These are phyloP conservation scores for Ascosphaera aggregata DNA, from an alignment of 2,329 filamentous ascomycete species.

Conservation along the genomic window DNA sequence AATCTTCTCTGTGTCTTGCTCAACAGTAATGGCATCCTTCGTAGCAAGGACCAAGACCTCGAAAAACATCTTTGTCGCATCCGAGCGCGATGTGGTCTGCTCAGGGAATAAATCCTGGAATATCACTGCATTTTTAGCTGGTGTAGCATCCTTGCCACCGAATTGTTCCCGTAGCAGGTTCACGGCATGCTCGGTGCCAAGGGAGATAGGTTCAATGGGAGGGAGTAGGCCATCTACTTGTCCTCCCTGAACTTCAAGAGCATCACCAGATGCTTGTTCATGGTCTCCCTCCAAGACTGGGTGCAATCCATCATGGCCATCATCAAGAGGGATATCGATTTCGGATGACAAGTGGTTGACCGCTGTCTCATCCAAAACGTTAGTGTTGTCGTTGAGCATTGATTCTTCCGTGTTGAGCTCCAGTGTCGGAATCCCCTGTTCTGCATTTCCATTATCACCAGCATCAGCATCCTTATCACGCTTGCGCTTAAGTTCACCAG, in stretches of 20 bases:
- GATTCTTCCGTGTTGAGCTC: slow-evolving; percentile 44
- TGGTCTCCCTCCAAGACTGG: slow-evolving; percentile 10
- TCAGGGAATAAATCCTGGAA: slow-evolving; percentile 88
- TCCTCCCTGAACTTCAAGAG: slow-evolving; percentile 23
- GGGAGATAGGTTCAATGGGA: slow-evolving; percentile 62
- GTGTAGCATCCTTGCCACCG: slow-evolving; percentile 39
- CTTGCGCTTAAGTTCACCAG: slow-evolving; percentile 77
- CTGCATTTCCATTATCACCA: slow-evolving; percentile 42
- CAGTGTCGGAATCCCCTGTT: slow-evolving; percentile 37
- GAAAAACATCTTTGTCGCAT: slow-evolving; percentile 99
- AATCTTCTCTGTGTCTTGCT: slow-evolving; percentile 50
- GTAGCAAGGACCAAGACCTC: slow-evolving; percentile 88
- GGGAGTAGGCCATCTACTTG: slow-evolving; percentile 42
- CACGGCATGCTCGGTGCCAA: slow-evolving; percentile 87
- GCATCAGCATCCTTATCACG: slow-evolving; percentile 71
- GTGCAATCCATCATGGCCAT: slow-evolving; percentile 21
- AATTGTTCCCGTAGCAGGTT: slow-evolving; percentile 82
- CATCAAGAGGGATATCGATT: slow-evolving; percentile 42
- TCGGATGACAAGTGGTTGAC: slow-evolving; percentile 22
- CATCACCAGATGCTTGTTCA: no score
- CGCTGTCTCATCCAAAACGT: neutral
- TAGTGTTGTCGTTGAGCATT: slow-evolving; percentile 10
- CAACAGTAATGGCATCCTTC: slow-evolving; percentile 94
- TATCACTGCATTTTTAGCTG: slow-evolving; percentile 52
- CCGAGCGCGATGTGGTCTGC: slow-evolving; percentile 53